Conservation (phyloP, 768 basidiomycete genomes). For the Phlegmacium glaucopus region DNA sequence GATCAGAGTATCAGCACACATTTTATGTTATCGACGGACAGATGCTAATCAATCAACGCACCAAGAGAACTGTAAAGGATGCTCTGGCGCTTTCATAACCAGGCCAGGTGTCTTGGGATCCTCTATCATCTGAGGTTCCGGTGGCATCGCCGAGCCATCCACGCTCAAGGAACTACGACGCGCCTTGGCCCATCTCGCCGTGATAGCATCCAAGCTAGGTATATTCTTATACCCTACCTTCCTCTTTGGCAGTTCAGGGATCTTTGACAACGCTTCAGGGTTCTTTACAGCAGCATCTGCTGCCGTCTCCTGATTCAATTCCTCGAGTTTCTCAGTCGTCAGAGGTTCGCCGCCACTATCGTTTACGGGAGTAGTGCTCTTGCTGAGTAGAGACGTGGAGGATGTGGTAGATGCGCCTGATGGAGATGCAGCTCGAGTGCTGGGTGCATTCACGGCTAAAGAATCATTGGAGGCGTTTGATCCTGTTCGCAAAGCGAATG, state of each 20-base stretch:
- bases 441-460: slow-evolving; percentile 60
- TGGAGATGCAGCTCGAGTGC: slow-evolving; percentile 70
- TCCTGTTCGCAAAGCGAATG: slow-evolving; percentile 64
- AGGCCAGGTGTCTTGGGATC: slow-evolving; percentile 81
- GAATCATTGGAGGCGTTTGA: slow-evolving; percentile 62
- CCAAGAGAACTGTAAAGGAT: slow-evolving; percentile 85
- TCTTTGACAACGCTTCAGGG: slow-evolving; percentile 14
- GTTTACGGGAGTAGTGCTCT: neutral
- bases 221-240: slow-evolving; percentile 85
- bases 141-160: slow-evolving; percentile 65
- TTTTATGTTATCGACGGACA: too few relatives aligned
- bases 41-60: slow-evolving; percentile 37
- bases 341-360: slow-evolving; percentile 48
- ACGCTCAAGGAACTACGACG: slow-evolving; percentile 51
- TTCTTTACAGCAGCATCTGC: slow-evolving; percentile 15
- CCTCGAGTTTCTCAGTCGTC: slow-evolving; percentile 64
- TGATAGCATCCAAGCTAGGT: slow-evolving; percentile 82
- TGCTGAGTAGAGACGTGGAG: slow-evolving; percentile 26
- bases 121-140: slow-evolving; percentile 75
- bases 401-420: slow-evolving; percentile 42
- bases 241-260: slow-evolving; percentile 28
- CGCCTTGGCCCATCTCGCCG: slow-evolving; percentile 71
- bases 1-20: slow-evolving; percentile 2
- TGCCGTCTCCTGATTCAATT: slow-evolving; percentile 55
- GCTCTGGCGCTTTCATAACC: slow-evolving; percentile 69